Evolutionary conservation across 2,329 filamentous ascomycete species (phyloP), one percentile per base, ranked within the genome.

Genomic region (Lasiodiplodia hormozganensis): DNA sequence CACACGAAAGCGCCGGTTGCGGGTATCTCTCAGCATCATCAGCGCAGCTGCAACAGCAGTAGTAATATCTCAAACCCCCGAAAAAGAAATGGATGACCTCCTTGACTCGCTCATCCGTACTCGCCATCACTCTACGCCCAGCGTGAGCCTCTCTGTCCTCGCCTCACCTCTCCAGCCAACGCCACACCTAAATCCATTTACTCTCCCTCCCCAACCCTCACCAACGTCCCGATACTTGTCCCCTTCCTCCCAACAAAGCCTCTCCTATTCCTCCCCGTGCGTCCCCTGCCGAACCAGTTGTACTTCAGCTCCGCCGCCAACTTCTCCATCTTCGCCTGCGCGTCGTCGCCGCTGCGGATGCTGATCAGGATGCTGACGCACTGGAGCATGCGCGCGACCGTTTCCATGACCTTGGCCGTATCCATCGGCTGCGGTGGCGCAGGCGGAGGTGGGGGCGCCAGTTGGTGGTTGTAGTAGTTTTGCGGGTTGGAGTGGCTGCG

Each of bases 331-430:
- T 91, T 93, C 68, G 86, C 87, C 76, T 95, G 92, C 1, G 88
- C 86, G 47, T 91, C 89, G 71, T 96, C 93, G 11, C 87, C 87
- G 0, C 85, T 88, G 75, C 88, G 90, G 14, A 97, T 87, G 70
- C 90, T 90, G 3, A 93, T 92, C 25, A 99, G 84, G 8, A 99
- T 94, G 77, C 91, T 95, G 80, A 98, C 91, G 79, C 96, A 99
- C 82, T 99, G 96, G 71, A 99, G 84, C 93, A 99, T 97, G 62
- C 95, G 86, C 0, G 94, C 96, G 0, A 97, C 94, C 73, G 95
- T 97, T 73, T 98, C 94, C 0, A 96, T 97, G 66, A 98, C 89
- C 76, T 96, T 89, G 76, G 93, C 91, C 82, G 75, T 88, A 65
- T 80, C 77, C 78, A 81, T 80, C 7, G 77, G 79, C 21, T 75